Percentiles rank a stretch among this genome's conserved stretches.
Conservation (phyloP, 2,329 filamentous ascomycete species). For the Aspergillus awamori region DNA sequence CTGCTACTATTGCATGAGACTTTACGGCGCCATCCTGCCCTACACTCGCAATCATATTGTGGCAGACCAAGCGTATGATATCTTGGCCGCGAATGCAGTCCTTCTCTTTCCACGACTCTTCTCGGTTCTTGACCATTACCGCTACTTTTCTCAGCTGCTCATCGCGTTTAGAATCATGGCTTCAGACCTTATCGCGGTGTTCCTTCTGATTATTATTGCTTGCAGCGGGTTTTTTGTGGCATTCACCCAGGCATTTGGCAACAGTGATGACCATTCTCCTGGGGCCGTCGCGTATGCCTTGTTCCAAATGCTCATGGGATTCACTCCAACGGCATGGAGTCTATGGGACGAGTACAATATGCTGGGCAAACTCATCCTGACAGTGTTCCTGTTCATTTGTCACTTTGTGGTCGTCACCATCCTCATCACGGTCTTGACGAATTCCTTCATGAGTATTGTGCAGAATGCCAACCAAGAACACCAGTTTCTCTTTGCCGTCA, state of each 20-base stretch:
- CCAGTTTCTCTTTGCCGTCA: slow-evolving; percentile 89
- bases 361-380: slow-evolving; percentile 74
- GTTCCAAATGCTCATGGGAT: slow-evolving; percentile 94
- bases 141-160: slow-evolving; percentile 91
- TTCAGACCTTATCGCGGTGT: slow-evolving; percentile 80
- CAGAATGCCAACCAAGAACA: slow-evolving; percentile 94
- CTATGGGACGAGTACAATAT: slow-evolving; percentile 80
- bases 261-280: slow-evolving; percentile 62
- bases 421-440: slow-evolving; percentile 91
- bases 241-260: slow-evolving; percentile 79
- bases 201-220: slow-evolving; percentile 79
- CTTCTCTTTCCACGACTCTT: slow-evolving; percentile 88
- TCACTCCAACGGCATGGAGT: slow-evolving; percentile 93
- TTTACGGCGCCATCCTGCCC: slow-evolving; percentile 83
- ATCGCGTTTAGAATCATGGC: slow-evolving; percentile 96
- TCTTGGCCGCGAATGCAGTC: slow-evolving; percentile 89
- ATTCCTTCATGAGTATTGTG: slow-evolving; percentile 93
- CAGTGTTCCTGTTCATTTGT: slow-evolving; percentile 86
- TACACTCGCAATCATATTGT: slow-evolving; percentile 69
- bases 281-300: slow-evolving; percentile 82
- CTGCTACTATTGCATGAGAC: slow-evolving; percentile 84
- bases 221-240: slow-evolving; percentile 97
- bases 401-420: slow-evolving; percentile 95
- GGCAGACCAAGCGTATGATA: slow-evolving; percentile 86
- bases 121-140: slow-evolving; percentile 90